Evolutionary conservation across 306 rosid species (phyloP), one percentile per base, ranked within the genome.

Genomic region (Vigna unguiculata): DNA sequence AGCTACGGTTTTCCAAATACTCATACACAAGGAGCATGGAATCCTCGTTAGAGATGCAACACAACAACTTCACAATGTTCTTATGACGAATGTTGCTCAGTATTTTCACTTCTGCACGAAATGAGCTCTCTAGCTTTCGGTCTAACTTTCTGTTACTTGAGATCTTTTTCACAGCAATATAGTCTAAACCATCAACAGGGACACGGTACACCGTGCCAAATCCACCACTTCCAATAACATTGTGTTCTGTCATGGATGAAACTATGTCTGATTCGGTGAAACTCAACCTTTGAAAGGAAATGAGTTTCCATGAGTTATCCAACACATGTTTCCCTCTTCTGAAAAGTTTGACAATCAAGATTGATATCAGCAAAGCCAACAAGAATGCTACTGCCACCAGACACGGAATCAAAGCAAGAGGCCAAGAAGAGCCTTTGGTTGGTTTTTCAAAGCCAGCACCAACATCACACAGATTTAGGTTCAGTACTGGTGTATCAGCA

Each of bases 11-110:
- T 49, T 89, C 85, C 24, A 77, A 32, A 81, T 90, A 90, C 84
- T 92, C 93, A 17, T 95, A 92, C 16, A 92, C 98, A 34, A 95
- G 93, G 16, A 95, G 97, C 82, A 85, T 78, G 0, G 96, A 79
- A 19, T 74, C 83, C 10, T 85, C 84, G 32, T 81, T 84, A 16
- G 92, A 91, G 17, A 92, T 83, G 41, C 88, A 86, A 22, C 97
- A 88, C 24, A 89, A 48, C 80, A 95, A 74, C 71, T 89, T 95
- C 73, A 95, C 96, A 47, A 95, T 88, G 88, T 95, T 95, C n/a
- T 67, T 58, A 30, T 95, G 98, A 15, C 87, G 92, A 82, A 95
- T 92, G 5, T 84, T 75, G 76, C 97, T 83, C 70, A 92, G 22
- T 71, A 88, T 87, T 74, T 83, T 76, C 19, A 89, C 97, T 86